Evolutionary conservation across 805 yeast species (phyloP).

Genomic region (Deakozyma indianensis): DNA sequence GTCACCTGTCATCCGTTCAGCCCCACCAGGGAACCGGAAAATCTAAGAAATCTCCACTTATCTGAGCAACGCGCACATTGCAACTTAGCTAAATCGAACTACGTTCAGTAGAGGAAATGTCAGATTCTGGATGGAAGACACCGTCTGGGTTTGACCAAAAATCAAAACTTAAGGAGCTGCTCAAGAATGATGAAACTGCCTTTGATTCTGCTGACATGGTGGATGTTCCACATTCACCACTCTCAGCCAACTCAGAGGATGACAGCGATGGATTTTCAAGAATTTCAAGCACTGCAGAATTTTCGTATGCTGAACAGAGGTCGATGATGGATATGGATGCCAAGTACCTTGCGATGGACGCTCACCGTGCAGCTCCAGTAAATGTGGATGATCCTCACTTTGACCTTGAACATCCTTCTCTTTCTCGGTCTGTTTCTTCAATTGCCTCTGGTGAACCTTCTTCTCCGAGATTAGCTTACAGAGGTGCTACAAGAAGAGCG

Average conservation of each 20-base stretch:
- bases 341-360: slow-evolving; percentile 35
- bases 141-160: too few relatives aligned
- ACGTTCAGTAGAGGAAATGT: too few relatives aligned
- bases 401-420: slow-evolving; percentile 9
- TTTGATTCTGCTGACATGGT: background rate
- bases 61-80: too few relatives aligned
- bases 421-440: slow-evolving; percentile 5
- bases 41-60: too few relatives aligned
- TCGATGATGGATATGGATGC: slow-evolving; percentile 53
- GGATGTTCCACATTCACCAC: background rate
- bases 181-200: background rate
- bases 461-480: slow-evolving; percentile 3
- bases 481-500: background rate
- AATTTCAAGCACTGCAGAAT: slow-evolving; percentile 20
- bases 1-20: too few relatives aligned
- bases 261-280: slow-evolving; percentile 3
- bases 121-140: too few relatives aligned
- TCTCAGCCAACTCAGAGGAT: slow-evolving; percentile 2
- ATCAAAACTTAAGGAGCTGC: background rate
- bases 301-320: slow-evolving; percentile 50
- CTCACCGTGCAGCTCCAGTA: slow-evolving; percentile 4
- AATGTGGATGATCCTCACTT: slow-evolving; percentile 5
- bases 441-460: slow-evolving; percentile 1
- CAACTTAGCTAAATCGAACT: too few relatives aligned
- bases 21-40: too few relatives aligned